Evolutionary conservation across 768 basidiomycete species (phyloP).

Genomic region (Solioccasus polychromus): DNA sequence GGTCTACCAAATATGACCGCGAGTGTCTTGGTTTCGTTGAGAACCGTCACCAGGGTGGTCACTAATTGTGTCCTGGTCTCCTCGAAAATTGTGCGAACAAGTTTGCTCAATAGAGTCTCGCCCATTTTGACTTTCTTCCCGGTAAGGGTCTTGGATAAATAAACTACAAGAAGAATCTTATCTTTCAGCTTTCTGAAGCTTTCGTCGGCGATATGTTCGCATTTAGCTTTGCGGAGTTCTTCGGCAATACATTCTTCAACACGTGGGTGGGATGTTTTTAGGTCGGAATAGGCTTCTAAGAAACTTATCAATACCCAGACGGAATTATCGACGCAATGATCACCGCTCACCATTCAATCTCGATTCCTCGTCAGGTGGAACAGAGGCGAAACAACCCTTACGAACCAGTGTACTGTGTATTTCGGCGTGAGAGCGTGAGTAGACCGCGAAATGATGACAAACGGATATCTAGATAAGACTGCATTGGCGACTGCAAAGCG

Average conservation of each 20-base stretch:
- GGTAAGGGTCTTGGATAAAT: constrained; percentile 14
- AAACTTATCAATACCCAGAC: neutral
- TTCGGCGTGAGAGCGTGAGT: neutral
- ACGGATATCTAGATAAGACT: constrained; percentile 27
- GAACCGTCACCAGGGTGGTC: constrained; percentile 12
- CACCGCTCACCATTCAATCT: constrained; percentile 13
- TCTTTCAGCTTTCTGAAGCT: constrained; percentile 23
- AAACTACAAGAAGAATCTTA: constrained; percentile 15
- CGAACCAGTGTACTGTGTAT: constrained; percentile 18
- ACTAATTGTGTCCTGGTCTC: constrained; percentile 14
- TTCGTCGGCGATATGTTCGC: constrained; percentile 15
- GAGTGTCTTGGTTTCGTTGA: constrained; percentile 8
- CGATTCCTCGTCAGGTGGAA: constrained; percentile 12
- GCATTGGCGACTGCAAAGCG: constrained; percentile 26
- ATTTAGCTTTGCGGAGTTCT: constrained; percentile 14
- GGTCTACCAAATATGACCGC: constrained; percentile 6
- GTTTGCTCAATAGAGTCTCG: constrained; percentile 9
- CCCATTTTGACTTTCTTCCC: too few relatives aligned
- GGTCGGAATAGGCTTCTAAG: constrained; percentile 16
- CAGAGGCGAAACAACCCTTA: constrained; percentile 11
- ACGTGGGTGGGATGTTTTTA: constrained; percentile 15
- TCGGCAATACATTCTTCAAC: constrained; percentile 20
- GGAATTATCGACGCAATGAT: neutral
- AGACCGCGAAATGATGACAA: constrained; percentile 2
- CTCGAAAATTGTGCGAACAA: constrained; percentile 15